Evolutionary conservation across 2,329 filamentous ascomycete species (phyloP).

Genomic region (Atkinsonella texensis): DNA sequence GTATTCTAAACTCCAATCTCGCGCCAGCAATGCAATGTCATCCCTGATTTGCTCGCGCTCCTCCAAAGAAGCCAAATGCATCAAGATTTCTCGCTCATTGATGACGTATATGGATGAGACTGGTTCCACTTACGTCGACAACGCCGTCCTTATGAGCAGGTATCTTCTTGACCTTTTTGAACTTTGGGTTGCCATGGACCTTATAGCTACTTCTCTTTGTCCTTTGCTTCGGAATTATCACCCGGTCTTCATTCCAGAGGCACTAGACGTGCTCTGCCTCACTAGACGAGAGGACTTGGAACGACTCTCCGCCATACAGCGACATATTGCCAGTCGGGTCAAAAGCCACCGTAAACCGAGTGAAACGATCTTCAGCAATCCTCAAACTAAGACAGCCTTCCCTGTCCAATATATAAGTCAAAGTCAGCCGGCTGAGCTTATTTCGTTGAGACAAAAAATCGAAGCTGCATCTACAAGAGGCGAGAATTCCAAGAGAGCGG

Average conservation of each 20-base stretch:
- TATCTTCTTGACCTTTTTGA: constrained; percentile 9
- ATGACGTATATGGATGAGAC: neutral
- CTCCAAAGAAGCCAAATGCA: neutral
- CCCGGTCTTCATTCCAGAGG: constrained; percentile 2
- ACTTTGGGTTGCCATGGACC: constrained; percentile 10
- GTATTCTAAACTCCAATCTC: constrained; percentile 1
- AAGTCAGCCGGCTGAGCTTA: neutral
- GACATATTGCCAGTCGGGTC: constrained; percentile 2
- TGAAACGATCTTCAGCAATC: neutral
- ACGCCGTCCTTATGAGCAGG: constrained; percentile 1
- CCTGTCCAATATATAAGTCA: neutral
- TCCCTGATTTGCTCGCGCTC: neutral
- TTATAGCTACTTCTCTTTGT: constrained; percentile 2
- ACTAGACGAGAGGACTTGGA: neutral
- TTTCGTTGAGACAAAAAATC: neutral
- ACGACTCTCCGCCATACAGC: constrained; percentile 1
- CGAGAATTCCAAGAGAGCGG: neutral
- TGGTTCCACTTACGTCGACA: neutral
- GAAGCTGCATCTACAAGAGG: neutral
- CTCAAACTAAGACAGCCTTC: neutral
- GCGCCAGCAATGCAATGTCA: neutral
- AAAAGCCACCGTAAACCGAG: neutral
- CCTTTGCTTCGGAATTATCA: constrained; percentile 3
- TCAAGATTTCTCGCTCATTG: neutral
- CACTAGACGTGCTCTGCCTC: constrained; percentile 3